Evolutionary conservation across 805 yeast species (phyloP).

Genomic region (Ogataea allantospora): DNA sequence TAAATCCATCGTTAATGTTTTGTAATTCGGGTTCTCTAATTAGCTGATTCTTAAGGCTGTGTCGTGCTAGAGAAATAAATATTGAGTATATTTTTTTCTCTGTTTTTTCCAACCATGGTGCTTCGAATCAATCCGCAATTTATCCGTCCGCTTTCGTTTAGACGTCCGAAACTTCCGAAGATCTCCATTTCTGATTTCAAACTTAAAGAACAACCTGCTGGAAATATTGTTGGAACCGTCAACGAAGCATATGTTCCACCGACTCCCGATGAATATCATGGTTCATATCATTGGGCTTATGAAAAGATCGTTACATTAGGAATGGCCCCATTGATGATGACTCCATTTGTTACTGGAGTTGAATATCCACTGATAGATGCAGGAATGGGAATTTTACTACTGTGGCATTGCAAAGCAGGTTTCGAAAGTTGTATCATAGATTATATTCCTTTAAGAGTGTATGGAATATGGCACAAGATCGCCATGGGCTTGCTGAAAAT

Average conservation of each 20-base stretch:
- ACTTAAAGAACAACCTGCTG: constrained; percentile 79
- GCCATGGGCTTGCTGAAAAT: constrained; percentile 67
- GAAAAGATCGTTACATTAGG: constrained; percentile 72
- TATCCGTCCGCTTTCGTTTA: constrained; percentile 19
- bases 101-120: constrained; percentile 6
- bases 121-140: constrained; percentile 7
- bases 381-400: constrained; percentile 56
- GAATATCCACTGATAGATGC: constrained; percentile 72
- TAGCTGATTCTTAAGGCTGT: neutral
- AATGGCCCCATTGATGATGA: constrained; percentile 71
- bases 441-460: constrained; percentile 84
- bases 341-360: constrained; percentile 77
- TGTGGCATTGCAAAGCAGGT: constrained; percentile 83
- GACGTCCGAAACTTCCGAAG: constrained; percentile 17
- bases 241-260: constrained; percentile 85
- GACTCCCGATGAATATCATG: constrained; percentile 59
- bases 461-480: constrained; percentile 69
- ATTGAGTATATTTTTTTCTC: neutral
- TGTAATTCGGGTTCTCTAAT: neutral
- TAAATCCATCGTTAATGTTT: constrained; percentile 9
- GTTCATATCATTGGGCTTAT: constrained; percentile 91
- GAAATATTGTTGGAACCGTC: constrained; percentile 86
- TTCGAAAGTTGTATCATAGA: constrained; percentile 89
- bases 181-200: constrained; percentile 37
- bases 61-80: neutral